phyloP scores from a whole-genome alignment of 768 basidiomycete species.

The Leucocoprinus leucothites region DNA sequence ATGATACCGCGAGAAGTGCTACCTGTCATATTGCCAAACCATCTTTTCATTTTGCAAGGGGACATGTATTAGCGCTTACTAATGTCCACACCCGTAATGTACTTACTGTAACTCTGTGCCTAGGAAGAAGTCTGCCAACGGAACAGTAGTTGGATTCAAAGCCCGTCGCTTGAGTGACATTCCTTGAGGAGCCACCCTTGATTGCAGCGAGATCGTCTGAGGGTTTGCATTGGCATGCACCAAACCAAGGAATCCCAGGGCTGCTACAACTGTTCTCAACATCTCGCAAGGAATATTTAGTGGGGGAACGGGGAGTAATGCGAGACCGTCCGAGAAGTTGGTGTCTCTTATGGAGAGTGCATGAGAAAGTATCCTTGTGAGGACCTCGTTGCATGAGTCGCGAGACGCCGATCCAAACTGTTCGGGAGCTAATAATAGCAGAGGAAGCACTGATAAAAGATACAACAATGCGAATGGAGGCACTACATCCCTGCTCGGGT shows the following conservation, averaged over 20 bases:
- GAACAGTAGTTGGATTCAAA: constrained; percentile 36
- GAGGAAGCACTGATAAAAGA: not conserved
- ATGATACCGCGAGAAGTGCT: constrained; percentile 1
- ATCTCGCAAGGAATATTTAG: not conserved
- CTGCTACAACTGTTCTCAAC: not conserved
- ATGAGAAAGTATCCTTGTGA: constrained; percentile 4
- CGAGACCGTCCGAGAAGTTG: not conserved
- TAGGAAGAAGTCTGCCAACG: constrained; percentile 49
- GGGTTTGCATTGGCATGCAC: constrained; percentile 17
- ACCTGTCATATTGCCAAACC: constrained; percentile 53
- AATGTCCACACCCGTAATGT: not conserved
- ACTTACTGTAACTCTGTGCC: constrained; percentile 58
- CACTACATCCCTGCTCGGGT: not conserved
- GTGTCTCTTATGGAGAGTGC: not conserved
- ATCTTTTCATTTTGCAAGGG: constrained; percentile 25
- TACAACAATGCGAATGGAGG: not conserved
- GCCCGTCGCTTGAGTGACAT: constrained; percentile 29
- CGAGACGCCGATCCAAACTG: not conserved
- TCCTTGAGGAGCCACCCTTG: constrained; percentile 21
- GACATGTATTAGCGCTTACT: not conserved
- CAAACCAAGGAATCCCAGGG: constrained; percentile 2
- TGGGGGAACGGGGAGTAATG: not conserved
- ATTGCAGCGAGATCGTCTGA: constrained; percentile 29
- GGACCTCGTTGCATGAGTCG: not conserved
- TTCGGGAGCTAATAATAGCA: no score